Conservation (phyloP, 192 early-diverging fungal species). For the Lunasporangiospora selenospora region DNA sequence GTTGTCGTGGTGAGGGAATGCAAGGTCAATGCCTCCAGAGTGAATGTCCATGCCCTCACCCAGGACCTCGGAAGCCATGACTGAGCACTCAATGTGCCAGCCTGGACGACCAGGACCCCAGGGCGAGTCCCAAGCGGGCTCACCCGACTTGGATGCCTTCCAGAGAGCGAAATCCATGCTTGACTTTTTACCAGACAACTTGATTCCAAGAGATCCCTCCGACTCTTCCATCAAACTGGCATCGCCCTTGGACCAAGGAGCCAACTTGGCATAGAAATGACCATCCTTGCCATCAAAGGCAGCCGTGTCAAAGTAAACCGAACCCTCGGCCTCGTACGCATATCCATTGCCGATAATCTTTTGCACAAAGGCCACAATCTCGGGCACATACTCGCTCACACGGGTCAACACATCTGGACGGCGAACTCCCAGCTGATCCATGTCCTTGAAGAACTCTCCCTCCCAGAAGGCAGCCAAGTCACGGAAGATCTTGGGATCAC, state of each 20-base stretch:
- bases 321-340: slow-evolving; percentile 89
- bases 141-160: slow-evolving; percentile 93
- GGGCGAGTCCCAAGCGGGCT: slow-evolving; percentile 92
- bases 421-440: slow-evolving; percentile 90
- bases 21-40: slow-evolving; percentile 93
- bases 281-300: slow-evolving; percentile 80
- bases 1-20: slow-evolving; percentile 99
- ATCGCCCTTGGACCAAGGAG: slow-evolving; percentile 89
- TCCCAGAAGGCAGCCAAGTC: slow-evolving; percentile 95
- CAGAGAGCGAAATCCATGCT: slow-evolving; percentile 94
- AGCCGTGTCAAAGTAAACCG: slow-evolving; percentile 94
- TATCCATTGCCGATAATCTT: slow-evolving; percentile 96
- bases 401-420: slow-evolving; percentile 90
- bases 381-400: slow-evolving; percentile 96
- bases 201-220: slow-evolving; percentile 83
- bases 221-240: slow-evolving; percentile 84
- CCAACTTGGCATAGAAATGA: slow-evolving; percentile 95
- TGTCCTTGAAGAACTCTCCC: slow-evolving; percentile 89
- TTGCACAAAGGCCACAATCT: slow-evolving; percentile 90
- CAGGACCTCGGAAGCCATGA: slow-evolving; percentile 94
- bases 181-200: slow-evolving; percentile 70
- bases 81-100: slow-evolving; percentile 99
- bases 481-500: slow-evolving; percentile 90
- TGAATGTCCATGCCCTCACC: slow-evolving; percentile 93
- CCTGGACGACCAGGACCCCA: slow-evolving; percentile 96